Percentiles rank a stretch among this genome's conserved stretches.
phyloP scores from a whole-genome alignment of 2,329 filamentous ascomycete species.

The Trichophyton mentagrophytes region DNA sequence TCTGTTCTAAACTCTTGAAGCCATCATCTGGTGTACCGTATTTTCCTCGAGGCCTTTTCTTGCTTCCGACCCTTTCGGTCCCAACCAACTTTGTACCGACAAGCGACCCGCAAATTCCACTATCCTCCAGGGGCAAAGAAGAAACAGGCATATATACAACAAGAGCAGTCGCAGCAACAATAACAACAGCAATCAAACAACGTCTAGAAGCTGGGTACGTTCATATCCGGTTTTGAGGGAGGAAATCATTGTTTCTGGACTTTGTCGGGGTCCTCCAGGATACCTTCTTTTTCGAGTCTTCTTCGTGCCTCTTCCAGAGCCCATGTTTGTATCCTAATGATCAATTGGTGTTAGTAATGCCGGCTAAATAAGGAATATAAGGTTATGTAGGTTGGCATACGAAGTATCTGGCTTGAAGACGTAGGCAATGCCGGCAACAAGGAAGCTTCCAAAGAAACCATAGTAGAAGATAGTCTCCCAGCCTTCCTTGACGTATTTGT shows the following conservation, averaged over 20 bases:
- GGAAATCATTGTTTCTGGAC: constrained; percentile 41
- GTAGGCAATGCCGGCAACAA: constrained; percentile 64
- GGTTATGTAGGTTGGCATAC: constrained; percentile 46
- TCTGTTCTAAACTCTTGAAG: constrained; percentile 3
- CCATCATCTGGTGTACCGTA: neutral
- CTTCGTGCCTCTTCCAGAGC: constrained; percentile 91
- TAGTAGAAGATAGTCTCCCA: constrained; percentile 84
- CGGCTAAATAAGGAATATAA: neutral
- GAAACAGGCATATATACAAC: constrained; percentile 29
- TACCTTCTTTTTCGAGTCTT: constrained; percentile 89
- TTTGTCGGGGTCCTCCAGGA: constrained; percentile 62
- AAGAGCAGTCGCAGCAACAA: constrained; percentile 9
- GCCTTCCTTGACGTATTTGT: constrained; percentile 91
- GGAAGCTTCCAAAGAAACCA: constrained; percentile 68
- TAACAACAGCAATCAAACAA: constrained; percentile 1
- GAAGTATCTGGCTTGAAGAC: constrained; percentile 97
- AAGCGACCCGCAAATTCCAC: neutral
- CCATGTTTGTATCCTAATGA: constrained; percentile 92
- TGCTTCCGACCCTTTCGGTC: neutral
- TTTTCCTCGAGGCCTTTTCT: neutral
- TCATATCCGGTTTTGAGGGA: neutral
- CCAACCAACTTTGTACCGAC: neutral
- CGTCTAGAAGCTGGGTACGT: constrained; percentile 4
- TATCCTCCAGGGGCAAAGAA: constrained; percentile 10
- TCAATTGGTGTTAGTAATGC: neutral